Evolutionary conservation across 2,329 filamentous ascomycete species (phyloP), one percentile per base, ranked within the genome.

Genomic region (Juglanconis sp.): DNA sequence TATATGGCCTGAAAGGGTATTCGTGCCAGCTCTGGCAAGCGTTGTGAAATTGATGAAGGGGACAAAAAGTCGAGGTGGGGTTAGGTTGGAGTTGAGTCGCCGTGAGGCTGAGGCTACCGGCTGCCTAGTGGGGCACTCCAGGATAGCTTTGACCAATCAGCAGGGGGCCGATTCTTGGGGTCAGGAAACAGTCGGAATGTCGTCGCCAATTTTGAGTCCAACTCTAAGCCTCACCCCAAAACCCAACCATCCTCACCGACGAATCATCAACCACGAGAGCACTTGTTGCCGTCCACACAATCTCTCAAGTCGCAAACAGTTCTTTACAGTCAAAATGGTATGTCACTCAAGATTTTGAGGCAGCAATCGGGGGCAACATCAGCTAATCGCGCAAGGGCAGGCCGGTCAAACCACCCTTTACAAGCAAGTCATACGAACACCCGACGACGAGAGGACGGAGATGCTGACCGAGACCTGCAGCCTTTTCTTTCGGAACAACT

Each of bases 401-500:
- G 71, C 73, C 64, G 62, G 70, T 71, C 73, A 75, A 17, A 51
- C 56, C 49, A 58, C 63, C 55, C 42, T 67, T 58, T 67, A 67
- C 65, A 67, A 65, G 65, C 64, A 65, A 56, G 65, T 67, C 56
- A 56, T 34, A 24, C 35, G 24, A 47, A 47, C 24, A 24, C 24
- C 24, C 36, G 32, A 46, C 34, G 24, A 51, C 17, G 46, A 17
- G 31, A 46, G 24, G 52, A 7, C 5, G 34, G 40, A 55, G 42
- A 38, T 11, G 46, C 61, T 61, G 49, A 60, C 58, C 44, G 49
- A 44, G 5, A 13, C 11, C 54, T 67, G 67, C 77, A 98, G 95
- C 82, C 77, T 86, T 72, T 72, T 98, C 68, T 88, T 98, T 83
- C 88, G 89, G 77, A 88, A 85, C 74, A 99, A 99, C 83, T 89